Conservation (phyloP, 1,284 basidiomycete species). For the Cutaneotrichosporon cavernicola region DNA sequence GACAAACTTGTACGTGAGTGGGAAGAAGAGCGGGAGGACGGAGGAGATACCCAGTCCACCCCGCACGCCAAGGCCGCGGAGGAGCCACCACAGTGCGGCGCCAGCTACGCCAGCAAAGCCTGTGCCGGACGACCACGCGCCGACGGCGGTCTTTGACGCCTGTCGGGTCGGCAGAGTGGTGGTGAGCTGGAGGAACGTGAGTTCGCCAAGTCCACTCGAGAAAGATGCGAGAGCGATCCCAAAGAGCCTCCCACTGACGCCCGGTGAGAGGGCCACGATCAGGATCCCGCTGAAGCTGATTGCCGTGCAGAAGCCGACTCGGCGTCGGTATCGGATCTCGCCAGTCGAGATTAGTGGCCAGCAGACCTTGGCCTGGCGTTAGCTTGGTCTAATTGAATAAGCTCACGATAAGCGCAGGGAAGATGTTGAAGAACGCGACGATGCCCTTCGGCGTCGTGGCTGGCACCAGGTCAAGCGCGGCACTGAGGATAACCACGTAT, state of each 20-base stretch:
- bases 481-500: conserved; percentile 94
- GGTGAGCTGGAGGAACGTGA: conserved; percentile 91
- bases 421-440: conserved; percentile 87
- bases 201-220: conserved; percentile 86
- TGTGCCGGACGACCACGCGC: conserved; percentile 83
- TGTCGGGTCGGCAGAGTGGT: conserved; percentile 60
- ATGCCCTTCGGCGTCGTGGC: conserved; percentile 82
- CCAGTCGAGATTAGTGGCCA: conserved; percentile 91
- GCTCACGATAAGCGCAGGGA: conserved; percentile 62
- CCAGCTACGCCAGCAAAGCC: conserved; percentile 92
- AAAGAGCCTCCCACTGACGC: conserved; percentile 68
- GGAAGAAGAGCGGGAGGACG: conserved; percentile 72
- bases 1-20: conserved; percentile 69
- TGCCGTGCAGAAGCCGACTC: conserved; percentile 72
- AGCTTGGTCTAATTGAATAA: conserved; percentile 25
- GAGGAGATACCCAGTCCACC: conserved; percentile 74
- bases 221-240: conserved; percentile 90
- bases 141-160: conserved; percentile 55
- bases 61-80: conserved; percentile 80
- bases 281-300: conserved; percentile 76
- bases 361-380: conserved; percentile 68
- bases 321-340: conserved; percentile 69
- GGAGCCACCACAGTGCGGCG: conserved; percentile 91
- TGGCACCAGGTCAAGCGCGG: conserved; percentile 90
- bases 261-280: conserved; percentile 77